These are phyloP conservation scores for Fusarium austroafricanum DNA, from an alignment of 2,329 filamentous ascomycete genomes.

Conservation along the genomic window DNA sequence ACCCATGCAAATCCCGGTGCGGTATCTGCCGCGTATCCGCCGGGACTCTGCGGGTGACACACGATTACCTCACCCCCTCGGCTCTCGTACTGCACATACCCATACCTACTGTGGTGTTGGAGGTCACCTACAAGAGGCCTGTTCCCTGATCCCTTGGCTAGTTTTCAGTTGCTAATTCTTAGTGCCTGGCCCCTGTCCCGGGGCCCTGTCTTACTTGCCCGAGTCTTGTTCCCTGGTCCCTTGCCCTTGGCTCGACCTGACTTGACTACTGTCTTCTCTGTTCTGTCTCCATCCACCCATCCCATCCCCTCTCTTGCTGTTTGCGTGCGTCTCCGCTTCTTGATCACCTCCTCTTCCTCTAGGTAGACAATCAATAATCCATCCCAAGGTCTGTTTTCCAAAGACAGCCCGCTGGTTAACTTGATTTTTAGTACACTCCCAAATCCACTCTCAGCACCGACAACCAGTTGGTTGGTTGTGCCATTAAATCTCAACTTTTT, in stretches of 20 bases:
- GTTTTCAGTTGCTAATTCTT: not conserved
- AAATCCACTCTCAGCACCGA: not conserved
- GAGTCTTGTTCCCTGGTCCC: not conserved
- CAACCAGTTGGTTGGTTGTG: slow-evolving; percentile 6
- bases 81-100: not conserved
- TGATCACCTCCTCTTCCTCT: not conserved
- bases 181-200: slow-evolving; percentile 19
- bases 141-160: slow-evolving; percentile 9
- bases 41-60: slow-evolving; percentile 36
- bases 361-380: not conserved
- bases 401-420: not conserved
- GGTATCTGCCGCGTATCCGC: slow-evolving; percentile 31
- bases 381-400: not conserved
- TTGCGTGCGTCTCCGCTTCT: not conserved
- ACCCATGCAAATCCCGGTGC: slow-evolving; percentile 23
- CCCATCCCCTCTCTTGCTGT: not conserved
- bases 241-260: slow-evolving; percentile 1
- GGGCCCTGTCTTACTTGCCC: not conserved
- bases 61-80: slow-evolving; percentile 9
- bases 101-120: not conserved
- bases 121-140: slow-evolving; percentile 5
- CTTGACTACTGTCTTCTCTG: too few relatives aligned
- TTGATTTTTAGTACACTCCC: slow-evolving; percentile 4
- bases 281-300: not conserved
- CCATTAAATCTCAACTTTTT: slow-evolving; percentile 9